A percentile compares a stretch with the other conserved stretches of the same genome.
Conservation (phyloP, 192 early-diverging fungal species). For the Podila minutissima region DNA sequence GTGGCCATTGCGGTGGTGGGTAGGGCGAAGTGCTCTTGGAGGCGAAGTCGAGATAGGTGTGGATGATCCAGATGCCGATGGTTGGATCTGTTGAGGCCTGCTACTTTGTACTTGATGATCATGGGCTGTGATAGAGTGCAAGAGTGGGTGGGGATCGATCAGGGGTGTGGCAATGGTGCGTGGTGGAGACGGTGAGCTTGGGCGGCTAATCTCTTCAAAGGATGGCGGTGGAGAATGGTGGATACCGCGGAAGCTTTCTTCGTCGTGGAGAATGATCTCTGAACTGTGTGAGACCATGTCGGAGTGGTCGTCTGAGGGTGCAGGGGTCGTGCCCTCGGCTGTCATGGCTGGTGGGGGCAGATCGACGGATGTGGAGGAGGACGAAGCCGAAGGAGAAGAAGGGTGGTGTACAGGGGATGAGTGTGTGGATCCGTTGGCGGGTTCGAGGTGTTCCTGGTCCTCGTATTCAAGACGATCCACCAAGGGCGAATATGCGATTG, state of each 20-base stretch:
- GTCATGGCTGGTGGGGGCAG: constrained; percentile 30
- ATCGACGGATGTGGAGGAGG: constrained; percentile 12
- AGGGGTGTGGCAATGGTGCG: neutral
- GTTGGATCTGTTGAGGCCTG: neutral
- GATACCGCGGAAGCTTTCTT: constrained; percentile 2
- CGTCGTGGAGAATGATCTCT: constrained; percentile 6
- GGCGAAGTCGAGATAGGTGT: neutral
- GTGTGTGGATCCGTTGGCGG: too few species aligned
- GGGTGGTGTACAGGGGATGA: constrained; percentile 1
- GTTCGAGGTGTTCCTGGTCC: too few species aligned
- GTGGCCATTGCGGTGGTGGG: neutral
- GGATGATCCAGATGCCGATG: neutral
- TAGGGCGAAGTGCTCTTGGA: neutral
- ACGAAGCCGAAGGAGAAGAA: neutral
- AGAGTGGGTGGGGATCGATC: neutral
- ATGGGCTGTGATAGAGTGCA: neutral
- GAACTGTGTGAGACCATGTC: constrained; percentile 27
- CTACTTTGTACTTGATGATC: too few species aligned
- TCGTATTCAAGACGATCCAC: too few species aligned
- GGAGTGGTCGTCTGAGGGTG: constrained; percentile 30
- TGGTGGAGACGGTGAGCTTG: neutral
- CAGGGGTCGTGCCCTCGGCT: constrained; percentile 22
- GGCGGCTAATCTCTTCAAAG: neutral
- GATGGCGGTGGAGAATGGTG: neutral
- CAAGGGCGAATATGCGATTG: too few species aligned